Conservation (phyloP, 176 grass and related monocot genomes). For the Hordeum vulgare region MorexV3_pseudomolecules_assembly NC_058523.1:444632111-444632610, state of each 20-base stretch:
- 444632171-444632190: not conserved
- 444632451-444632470: constrained; percentile 86
- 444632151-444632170: not conserved
- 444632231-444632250: not conserved
- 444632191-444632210: not conserved
- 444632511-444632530: constrained; percentile 36
- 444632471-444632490: constrained; percentile 72
- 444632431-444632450: constrained; percentile 17
- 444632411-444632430: not conserved
- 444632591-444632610: not conserved
- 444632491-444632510: constrained; percentile 83
- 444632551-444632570: constrained; percentile 68
- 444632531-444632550: constrained; percentile 52
- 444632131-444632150: not conserved
- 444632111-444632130: not conserved
- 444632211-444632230: not conserved
- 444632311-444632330: not conserved
- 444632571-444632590: constrained; percentile 29
- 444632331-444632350: not conserved
- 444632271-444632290: not conserved
- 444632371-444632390: not conserved
- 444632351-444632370: not conserved
- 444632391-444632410: not conserved
- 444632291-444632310: not conserved
- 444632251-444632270: not conserved